phyloP scores from a whole-genome alignment of 2,329 filamentous ascomycete species.

The Penicillium sclerotiorum region DNA sequence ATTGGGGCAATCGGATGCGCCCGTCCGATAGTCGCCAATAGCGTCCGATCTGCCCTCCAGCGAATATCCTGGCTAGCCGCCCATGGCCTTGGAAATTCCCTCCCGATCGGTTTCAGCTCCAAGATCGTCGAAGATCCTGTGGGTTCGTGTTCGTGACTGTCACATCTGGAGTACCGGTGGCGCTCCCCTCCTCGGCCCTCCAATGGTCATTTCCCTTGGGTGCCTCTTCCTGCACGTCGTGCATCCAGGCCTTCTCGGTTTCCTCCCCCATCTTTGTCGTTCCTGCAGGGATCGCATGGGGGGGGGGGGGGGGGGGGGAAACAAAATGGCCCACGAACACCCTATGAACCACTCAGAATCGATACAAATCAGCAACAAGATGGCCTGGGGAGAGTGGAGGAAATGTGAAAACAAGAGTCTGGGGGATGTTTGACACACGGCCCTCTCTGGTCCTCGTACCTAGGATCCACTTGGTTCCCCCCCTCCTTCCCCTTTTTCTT shows the following conservation, averaged over 20 bases:
- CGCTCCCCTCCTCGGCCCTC: background rate
- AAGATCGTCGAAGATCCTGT: slow-evolving; percentile 9
- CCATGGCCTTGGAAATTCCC: slow-evolving; percentile 26
- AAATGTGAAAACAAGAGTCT: background rate
- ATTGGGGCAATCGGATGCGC: slow-evolving; percentile 24
- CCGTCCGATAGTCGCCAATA: slow-evolving; percentile 32
- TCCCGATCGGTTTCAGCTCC: slow-evolving; percentile 23
- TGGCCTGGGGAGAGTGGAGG: background rate
- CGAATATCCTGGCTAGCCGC: slow-evolving; percentile 31
- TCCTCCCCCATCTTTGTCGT: background rate
- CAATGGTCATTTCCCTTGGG: background rate
- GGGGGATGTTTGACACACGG: slow-evolving; percentile 1
- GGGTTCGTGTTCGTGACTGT: background rate
- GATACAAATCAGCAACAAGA: background rate
- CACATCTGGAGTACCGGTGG: background rate
- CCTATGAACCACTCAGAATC: background rate
- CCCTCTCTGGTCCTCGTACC: slow-evolving; percentile 1
- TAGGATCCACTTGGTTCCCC: slow-evolving; percentile 2
- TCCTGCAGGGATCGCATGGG: background rate
- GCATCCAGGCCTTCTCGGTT: background rate
- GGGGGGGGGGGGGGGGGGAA: background rate
- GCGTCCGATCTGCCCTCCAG: slow-evolving; percentile 23
- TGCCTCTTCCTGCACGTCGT: background rate
- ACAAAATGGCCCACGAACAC: background rate
- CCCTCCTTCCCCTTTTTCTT: background rate